Evolutionary conservation across 805 yeast genomes (phyloP), one percentile per base, ranked within the genome.

Genomic region (Pichia kluyveri): DNA sequence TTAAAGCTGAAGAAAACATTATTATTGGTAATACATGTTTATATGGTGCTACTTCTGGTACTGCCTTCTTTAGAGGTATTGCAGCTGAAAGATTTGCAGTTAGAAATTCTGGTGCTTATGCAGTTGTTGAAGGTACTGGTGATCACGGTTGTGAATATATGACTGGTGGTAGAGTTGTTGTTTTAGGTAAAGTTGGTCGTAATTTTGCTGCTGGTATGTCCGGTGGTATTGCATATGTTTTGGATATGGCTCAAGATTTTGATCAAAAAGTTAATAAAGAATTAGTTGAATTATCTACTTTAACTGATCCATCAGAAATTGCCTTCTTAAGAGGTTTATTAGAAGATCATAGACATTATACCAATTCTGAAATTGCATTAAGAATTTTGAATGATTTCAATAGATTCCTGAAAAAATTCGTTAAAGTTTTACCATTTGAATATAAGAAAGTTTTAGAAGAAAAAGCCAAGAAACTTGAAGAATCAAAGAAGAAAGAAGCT

Each of bases 31-130:
- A 91, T 75, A 91, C 97, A 40, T 93, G 97, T 68, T 80, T 91
- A 71, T 91, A 91, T 63, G 99, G 99, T 69, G 98, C 99, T 30
- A 93, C 98, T 15, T 80, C 93, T 28, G 99, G 99, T 66, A 69
- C 84, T 53, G 95, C 96, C 9, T 91, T 86, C 69, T 83, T 91
- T 68, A 77, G 96, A 56, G 99, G 99, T 76, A 81, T 90, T 67
- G 98, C 96, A 39, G 98, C 99, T 54, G 99, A 91, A 74, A 82
- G 99, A 69, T 91, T 91, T 67, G 96, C 95, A 18, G 99, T 91
- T 51, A 86, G 99, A 74, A 91, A 91, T 77, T 93, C 98, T 31
- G 99, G 99, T 68, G 98, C 98, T 40, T 84, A 84, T 48, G 93
- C 96, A 54, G 97, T 93, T 53, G 89, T 88, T 56, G 99, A 91